Base-by-base conservation (phyloP, 208 protist species). In the Leishmania mexicana region DNA sequence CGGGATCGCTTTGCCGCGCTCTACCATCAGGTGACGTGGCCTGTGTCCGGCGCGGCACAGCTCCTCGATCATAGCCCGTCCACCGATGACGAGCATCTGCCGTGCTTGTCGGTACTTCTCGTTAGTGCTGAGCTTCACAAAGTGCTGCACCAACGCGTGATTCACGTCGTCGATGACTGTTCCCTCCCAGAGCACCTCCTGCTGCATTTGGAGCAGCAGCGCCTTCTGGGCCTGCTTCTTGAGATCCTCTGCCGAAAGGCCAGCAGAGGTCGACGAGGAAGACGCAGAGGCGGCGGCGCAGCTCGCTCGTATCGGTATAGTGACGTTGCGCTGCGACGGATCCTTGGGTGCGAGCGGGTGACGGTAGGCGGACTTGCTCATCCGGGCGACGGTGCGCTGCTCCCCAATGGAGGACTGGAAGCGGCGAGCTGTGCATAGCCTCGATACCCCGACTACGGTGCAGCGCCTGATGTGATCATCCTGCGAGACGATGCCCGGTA, bases 161-260 rank as follows among this genome's bases (percentile, higher is more conserved):
- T 88, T 79, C n/a, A 86, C 73, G 76, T 94, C 86, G 80, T 93
- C 85, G 53, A 98, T 89, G 6, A 98, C 92, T 4, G 91, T 95
- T 51, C 93, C 93, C 70, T 95, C 92, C 93, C 95, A 98, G 42
- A 98, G 90, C 7, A 98, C 88, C 57, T 96, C 91, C 75, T 96
- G 88, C 79, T 96, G 93, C 84, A 96, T 75, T 53, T 95, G 90
- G 2, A 88, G 80, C 5, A 96, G 83, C 15, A 96, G 87, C 2
- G 92, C 92, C 57, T 85, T 88, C 78, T 96, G 92, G 38, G 93
- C 95, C 42, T 83, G 78, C 71, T 88, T 92, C 85, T 96, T 90
- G 49, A 95, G 64, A 0, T 90, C 76, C 80, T 96, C 92, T 11
- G 95, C 87, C 1, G 92, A 85, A 15, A 92, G 68, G 4, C 74